phyloP scores from a whole-genome alignment of 192 early-diverging fungal genomes.

The Funneliformis geosporum region DNA sequence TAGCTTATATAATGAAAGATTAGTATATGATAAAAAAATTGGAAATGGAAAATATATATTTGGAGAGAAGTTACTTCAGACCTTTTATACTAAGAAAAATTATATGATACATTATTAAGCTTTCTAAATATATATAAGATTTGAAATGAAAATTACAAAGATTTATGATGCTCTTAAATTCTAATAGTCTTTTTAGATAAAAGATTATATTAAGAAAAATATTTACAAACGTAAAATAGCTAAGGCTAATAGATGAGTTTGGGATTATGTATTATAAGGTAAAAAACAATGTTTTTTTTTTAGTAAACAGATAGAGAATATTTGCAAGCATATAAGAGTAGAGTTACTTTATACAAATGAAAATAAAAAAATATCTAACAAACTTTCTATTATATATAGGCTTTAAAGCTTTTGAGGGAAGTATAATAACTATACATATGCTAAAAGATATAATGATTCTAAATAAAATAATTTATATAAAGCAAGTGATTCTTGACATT shows the following conservation, averaged over 20 bases:
- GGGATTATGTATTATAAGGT: too few relatives aligned
- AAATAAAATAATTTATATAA: too few relatives aligned
- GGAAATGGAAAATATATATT: slow-evolving; percentile 9
- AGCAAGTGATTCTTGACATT: slow-evolving; percentile 19
- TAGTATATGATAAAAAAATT: slow-evolving; percentile 6
- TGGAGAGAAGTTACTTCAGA: slow-evolving; percentile 13
- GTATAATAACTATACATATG: slow-evolving; percentile 5
- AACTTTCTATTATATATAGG: not conserved
- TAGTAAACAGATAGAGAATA: slow-evolving; percentile 18
- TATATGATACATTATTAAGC: slow-evolving; percentile 19
- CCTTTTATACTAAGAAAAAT: slow-evolving; percentile 22
- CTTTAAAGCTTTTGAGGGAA: too few relatives aligned
- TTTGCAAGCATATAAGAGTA: too few relatives aligned
- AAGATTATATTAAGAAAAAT: slow-evolving; percentile 19
- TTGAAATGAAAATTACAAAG: slow-evolving; percentile 15
- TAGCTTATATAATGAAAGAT: slow-evolving; percentile 23
- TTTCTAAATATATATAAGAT: slow-evolving; percentile 3
- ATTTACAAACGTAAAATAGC: slow-evolving; percentile 13
- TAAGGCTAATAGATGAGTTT: slow-evolving; percentile 10
- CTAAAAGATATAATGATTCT: slow-evolving; percentile 12
- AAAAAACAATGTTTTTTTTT: slow-evolving; percentile 16
- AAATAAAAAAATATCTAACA: not conserved
- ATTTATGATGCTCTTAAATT: slow-evolving; percentile 19
- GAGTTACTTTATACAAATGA: not conserved
- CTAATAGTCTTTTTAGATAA: not conserved